These are phyloP conservation scores for Metarhizium rileyi DNA, from an alignment of 2,329 filamentous ascomycete genomes.

Conservation along the genomic window DNA sequence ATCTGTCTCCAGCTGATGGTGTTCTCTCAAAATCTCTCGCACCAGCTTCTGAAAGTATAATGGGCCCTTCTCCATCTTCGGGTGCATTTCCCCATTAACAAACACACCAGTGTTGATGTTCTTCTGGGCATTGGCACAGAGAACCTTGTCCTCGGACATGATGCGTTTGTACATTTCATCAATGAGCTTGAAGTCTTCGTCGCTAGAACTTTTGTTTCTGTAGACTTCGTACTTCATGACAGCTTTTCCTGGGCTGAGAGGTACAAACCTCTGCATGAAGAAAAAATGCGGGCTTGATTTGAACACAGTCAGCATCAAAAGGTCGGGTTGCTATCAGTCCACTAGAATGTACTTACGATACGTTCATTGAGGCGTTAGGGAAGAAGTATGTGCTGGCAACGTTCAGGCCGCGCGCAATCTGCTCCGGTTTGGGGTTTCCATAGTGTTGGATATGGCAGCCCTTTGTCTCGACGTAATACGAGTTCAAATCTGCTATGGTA, in stretches of 20 bases:
- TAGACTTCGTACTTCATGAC: slow-evolving; percentile 55
- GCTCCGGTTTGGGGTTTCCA: slow-evolving; percentile 35
- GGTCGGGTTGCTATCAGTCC: not conserved
- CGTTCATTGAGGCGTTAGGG: slow-evolving; percentile 40
- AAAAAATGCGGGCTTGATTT: slow-evolving; percentile 46
- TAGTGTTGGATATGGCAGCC: slow-evolving; percentile 41
- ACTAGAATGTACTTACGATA: slow-evolving; percentile 31
- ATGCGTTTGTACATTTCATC: slow-evolving; percentile 52
- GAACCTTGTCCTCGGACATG: slow-evolving; percentile 54
- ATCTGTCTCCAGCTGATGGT: slow-evolving; percentile 35
- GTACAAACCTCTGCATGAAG: slow-evolving; percentile 54
- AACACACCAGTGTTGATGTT: slow-evolving; percentile 54
- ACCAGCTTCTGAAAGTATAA: slow-evolving; percentile 45
- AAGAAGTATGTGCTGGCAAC: slow-evolving; percentile 39
- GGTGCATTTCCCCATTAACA: slow-evolving; percentile 53
- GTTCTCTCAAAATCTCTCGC: slow-evolving; percentile 36
- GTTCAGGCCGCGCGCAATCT: slow-evolving; percentile 35
- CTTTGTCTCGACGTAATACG: slow-evolving; percentile 41
- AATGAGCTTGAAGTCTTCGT: slow-evolving; percentile 48
- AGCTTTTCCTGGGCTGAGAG: slow-evolving; percentile 37
- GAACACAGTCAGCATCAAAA: not conserved
- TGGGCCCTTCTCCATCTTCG: slow-evolving; percentile 48
- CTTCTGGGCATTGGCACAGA: slow-evolving; percentile 48
- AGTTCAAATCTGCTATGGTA: slow-evolving; percentile 44
- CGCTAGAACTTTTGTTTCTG: slow-evolving; percentile 49